Evolutionary conservation across 2,329 filamentous ascomycete species (phyloP).

Genomic region (Hymenoscyphus infarciens): DNA sequence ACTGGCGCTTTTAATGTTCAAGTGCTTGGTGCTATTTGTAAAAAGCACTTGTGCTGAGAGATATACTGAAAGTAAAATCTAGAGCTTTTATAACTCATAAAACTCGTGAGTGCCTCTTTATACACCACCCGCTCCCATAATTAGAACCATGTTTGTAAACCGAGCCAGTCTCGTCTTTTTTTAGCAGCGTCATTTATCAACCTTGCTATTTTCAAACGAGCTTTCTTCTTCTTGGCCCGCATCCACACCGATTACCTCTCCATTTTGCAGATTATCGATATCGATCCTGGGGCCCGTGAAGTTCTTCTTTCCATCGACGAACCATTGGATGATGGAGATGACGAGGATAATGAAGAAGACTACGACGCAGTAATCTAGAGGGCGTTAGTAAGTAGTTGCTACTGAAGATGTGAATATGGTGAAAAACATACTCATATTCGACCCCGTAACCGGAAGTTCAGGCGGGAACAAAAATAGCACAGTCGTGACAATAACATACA

Average conservation of each 20-base stretch:
- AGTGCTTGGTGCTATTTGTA: too few species aligned
- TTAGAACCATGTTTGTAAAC: too few species aligned
- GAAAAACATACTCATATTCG: slow-evolving; percentile 54
- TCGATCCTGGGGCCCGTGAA: slow-evolving; percentile 45
- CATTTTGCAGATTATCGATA: slow-evolving; percentile 32
- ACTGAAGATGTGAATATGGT: not conserved
- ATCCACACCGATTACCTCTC: not conserved
- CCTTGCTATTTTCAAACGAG: not conserved
- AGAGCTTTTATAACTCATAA: too few species aligned
- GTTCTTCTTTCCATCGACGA: slow-evolving; percentile 58
- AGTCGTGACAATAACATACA: slow-evolving; percentile 56
- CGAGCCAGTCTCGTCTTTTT: too few species aligned
- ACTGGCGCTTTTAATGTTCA: too few species aligned
- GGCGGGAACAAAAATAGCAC: slow-evolving; percentile 64
- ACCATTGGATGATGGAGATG: slow-evolving; percentile 49
- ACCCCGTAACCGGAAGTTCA: slow-evolving; percentile 51
- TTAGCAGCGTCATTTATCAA: not conserved
- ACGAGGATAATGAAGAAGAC: slow-evolving; percentile 43
- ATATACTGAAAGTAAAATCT: too few species aligned
- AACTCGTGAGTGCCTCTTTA: too few species aligned
- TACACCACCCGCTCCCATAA: too few species aligned
- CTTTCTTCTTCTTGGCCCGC: not conserved
- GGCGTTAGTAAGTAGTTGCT: not conserved
- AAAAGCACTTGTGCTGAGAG: too few species aligned
- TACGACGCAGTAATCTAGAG: slow-evolving; percentile 29